Evolutionary conservation across 345 rosid species (phyloP).

Genomic region (Brassica nigra): DNA sequence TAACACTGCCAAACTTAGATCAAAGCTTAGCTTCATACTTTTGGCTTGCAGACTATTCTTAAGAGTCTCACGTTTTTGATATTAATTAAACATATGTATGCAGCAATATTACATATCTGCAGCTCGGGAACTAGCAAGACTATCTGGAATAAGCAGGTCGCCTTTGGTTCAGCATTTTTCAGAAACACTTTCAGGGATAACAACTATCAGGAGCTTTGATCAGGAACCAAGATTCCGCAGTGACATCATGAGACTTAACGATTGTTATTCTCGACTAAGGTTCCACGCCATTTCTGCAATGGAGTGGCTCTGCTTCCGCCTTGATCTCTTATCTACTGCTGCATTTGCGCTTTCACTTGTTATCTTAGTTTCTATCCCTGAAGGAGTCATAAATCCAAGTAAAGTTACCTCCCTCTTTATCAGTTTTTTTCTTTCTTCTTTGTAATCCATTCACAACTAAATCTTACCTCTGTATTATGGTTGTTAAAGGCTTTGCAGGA

Average conservation of each 20-base stretch:
- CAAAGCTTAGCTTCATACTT: conserved; percentile 9
- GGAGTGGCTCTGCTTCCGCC: conserved; percentile 87
- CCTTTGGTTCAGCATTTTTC: conserved; percentile 86
- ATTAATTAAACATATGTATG: conserved; percentile 23
- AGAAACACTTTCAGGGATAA: conserved; percentile 73
- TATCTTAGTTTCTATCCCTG: conserved; percentile 72
- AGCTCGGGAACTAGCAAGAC: conserved; percentile 88
- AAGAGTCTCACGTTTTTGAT: conserved; percentile 12
- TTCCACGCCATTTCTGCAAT: conserved; percentile 75
- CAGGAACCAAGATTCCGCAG: conserved; percentile 63
- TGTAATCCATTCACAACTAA: conserved; percentile 17
- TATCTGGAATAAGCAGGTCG: conserved; percentile 77
- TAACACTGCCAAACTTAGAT: conserved; percentile 1
- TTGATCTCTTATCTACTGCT: conserved; percentile 78
- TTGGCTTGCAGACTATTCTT: conserved; percentile 7
- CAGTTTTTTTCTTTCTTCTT: background rate
- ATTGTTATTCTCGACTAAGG: conserved; percentile 48
- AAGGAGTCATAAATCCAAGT: conserved; percentile 70
- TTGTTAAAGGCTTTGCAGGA: conserved; percentile 69
- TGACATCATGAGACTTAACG: conserved; percentile 45
- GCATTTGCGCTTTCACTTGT: conserved; percentile 73
- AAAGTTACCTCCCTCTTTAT: conserved; percentile 37
- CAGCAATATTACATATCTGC: conserved; percentile 83
- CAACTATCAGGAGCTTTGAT: conserved; percentile 73
- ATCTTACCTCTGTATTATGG: conserved; percentile 15